Evolutionary conservation across 2,329 filamentous ascomycete species (phyloP), one percentile per base, ranked within the genome.

Genomic region (Calonectria fujianensis): DNA sequence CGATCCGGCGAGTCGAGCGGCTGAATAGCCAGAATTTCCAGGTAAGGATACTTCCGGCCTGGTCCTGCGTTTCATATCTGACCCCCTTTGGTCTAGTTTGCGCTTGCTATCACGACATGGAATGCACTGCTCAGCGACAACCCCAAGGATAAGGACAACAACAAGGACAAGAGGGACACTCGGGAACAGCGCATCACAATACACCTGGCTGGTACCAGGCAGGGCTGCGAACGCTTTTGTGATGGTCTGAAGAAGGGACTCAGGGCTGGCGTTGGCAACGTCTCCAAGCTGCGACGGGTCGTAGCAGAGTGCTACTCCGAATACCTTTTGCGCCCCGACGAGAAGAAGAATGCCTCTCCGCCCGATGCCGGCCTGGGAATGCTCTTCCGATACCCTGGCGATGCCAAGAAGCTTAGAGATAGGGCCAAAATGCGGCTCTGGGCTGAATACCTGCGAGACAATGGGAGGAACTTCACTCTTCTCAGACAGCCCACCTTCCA

Each of bases 401-500:
- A 99, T 86, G 92, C 96, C 48, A 95, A 96, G 83, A 98, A 98
- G 86, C 90, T 98, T 74, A 91, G 97, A 79, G 97, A 99, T 84
- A 91, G 96, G 72, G 98, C 96, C 82, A 99, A 99, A 88, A 98
- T 99, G 94, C 91, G 97, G 59, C 87, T 99, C 51, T 99, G 97
- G 97, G 95, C 95, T 73, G 97, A 99, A 85, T 99, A 99, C 84
- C 89, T 99, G 75, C 91, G 95, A 84, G 97, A 98, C 83, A 98
- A 98, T 82, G 97, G 97, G 66, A 93, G 97, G 72, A 98, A 98
- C 85, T 91, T 94, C 69, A 98, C 96, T 1, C 87, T 99, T 68
- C 94, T 99, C 74, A 94, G 97, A 72, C 97, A 99, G 83, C 96
- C 97, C 4, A 98, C 97, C 32, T 98, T 98, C 81, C 97, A 98